A percentile compares a stretch with the other conserved stretches of the same genome.
These are phyloP conservation scores for Eragrostis nindensis DNA, from an alignment of 176 grass and related monocot species.

Conservation along the genomic window DNA sequence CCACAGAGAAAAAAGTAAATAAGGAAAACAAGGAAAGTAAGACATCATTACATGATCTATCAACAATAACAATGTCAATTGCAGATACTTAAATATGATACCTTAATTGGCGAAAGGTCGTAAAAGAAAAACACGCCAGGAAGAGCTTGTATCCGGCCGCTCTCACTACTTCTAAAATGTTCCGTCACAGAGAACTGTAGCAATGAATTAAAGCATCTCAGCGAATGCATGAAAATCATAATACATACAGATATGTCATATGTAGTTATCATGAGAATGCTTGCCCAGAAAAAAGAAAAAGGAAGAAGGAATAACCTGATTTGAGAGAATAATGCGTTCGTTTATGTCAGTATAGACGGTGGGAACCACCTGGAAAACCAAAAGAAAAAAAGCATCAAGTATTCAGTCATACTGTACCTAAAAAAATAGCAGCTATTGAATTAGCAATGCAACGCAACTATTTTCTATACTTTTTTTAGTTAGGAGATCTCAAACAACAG, in stretches of 20 bases:
- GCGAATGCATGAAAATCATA: constrained; percentile 20
- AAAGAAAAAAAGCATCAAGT: constrained; percentile 13
- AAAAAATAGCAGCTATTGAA: constrained; percentile 27
- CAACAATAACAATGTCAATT: neutral
- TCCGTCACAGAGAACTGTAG: constrained; percentile 94
- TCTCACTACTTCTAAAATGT: constrained; percentile 85
- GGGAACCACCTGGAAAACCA: constrained; percentile 80
- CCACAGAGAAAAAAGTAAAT: constrained; percentile 3
- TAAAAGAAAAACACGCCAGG: constrained; percentile 99
- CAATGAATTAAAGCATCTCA: constrained; percentile 40
- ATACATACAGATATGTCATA: neutral
- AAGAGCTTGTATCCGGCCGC: constrained; percentile 71
- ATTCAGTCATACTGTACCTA: neutral
- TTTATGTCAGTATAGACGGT: constrained; percentile 88
- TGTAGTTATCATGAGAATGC: constrained; percentile 8
- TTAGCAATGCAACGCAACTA: constrained; percentile 5
- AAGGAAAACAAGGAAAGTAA: constrained; percentile 6
- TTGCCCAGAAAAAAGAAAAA: constrained; percentile 28
- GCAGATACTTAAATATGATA: constrained; percentile 36
- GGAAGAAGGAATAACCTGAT: constrained; percentile 67
- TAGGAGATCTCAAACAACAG: neutral
- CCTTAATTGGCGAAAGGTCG: constrained; percentile 98
- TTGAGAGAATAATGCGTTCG: constrained; percentile 85
- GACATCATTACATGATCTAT: neutral
- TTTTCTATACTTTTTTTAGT: constrained; percentile 8